Base-by-base conservation (phyloP, 345 rosid genomes). In the Lepidium africanum region DNA sequence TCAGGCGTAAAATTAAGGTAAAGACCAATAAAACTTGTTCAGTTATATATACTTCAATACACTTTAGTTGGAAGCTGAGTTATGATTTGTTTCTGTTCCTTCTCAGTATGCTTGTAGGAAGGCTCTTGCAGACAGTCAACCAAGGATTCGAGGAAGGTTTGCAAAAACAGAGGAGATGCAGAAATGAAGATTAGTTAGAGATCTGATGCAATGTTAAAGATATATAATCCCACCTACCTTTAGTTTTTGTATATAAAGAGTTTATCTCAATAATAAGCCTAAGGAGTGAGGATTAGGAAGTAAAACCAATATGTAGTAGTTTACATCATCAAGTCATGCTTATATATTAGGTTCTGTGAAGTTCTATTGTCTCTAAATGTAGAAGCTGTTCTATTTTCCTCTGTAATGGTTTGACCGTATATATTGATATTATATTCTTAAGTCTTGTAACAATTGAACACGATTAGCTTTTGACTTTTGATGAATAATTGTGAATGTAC, bases 41-140 rank as follows among this genome's bases (percentile, higher is more conserved):
- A 35, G 19, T 9, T 36, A 63, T 15, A 7, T 17, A 37, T 15
- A n/a, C 57, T 16, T 10, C 32, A 25, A 21, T 42, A 6, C 11
- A 1, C 6, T 16, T 47, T 16, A 9, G 33, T 59, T 17, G 36
- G 47, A 35, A 43, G 16, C 56, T 71, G 63, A 53, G 21, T 15
- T 15, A 0, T 53, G 17, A 11, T n/a, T 43, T 67, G 33, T 52
- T 52, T 45, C 13, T 4, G 10, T 53, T 10, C 50, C 72, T 35
- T 72, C 19, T 25, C 83, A 94, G 99, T 94, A 94, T 79, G 96
- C 97, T 53, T 94, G 96, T 81, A 87, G 99, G 90, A 94, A 94
- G 83, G 93, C 93, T 32, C 92, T 94, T 15, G 99, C 99, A 4
- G 99, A 94, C 68, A 87, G 87, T 71, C 99, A 94, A 73, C 99